A percentile compares a stretch with the other conserved stretches of the same genome.
These are phyloP conservation scores for Botrytis squamosa DNA, from an alignment of 2,329 filamentous ascomycete genomes.

Conservation along the genomic window DNA sequence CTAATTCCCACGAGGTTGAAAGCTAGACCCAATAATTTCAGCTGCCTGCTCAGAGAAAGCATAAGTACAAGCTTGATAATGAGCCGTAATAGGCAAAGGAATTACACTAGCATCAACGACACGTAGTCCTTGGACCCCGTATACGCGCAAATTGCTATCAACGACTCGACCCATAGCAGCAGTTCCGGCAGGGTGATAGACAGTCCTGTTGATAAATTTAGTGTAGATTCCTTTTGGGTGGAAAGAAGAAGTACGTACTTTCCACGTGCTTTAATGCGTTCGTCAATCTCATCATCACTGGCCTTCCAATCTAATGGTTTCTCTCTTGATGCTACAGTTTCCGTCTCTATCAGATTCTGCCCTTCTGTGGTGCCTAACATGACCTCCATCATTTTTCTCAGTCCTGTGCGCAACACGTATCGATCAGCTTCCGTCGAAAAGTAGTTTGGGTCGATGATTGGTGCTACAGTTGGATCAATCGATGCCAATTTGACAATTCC, in stretches of 20 bases:
- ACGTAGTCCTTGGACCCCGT: slow-evolving; percentile 7
- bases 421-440: slow-evolving; percentile 7
- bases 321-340: not conserved
- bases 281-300: not conserved
- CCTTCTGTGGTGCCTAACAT: not conserved
- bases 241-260: not conserved
- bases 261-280: slow-evolving; percentile 7
- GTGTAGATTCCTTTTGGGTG: no score
- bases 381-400: not conserved
- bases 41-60: slow-evolving; percentile 9
- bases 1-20: no score
- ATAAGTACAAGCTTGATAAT: slow-evolving; percentile 16
- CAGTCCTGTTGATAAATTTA: no score
- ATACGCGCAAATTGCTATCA: not conserved
- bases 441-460: slow-evolving; percentile 17
- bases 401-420: not conserved
- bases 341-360: not conserved
- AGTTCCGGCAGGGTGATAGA: slow-evolving; percentile 9
- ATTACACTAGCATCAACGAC: slow-evolving; percentile 16
- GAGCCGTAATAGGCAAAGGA: slow-evolving; percentile 5
- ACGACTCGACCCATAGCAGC: slow-evolving; percentile 15
- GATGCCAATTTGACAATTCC: slow-evolving; percentile 15
- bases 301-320: not conserved
- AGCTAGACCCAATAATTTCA: slow-evolving; percentile 9
- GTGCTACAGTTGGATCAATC: not conserved